Evolutionary conservation across 331 rosid species (phyloP), one percentile per base, ranked within the genome.

Genomic region (Quercus phellos): DNA sequence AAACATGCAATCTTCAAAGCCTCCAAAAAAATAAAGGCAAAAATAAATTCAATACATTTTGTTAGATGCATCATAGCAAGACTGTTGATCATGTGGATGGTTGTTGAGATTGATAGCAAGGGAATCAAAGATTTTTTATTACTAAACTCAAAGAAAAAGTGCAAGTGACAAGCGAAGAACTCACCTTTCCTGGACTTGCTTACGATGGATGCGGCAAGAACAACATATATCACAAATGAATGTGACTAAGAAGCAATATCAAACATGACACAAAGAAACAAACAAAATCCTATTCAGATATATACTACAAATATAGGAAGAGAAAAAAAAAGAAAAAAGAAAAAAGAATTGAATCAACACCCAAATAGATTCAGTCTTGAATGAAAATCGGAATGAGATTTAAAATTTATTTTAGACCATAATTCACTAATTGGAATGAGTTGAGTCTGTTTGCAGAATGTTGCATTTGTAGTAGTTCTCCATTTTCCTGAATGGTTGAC

Each of bases 101-200:
- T 19, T 71, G 1, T n/a, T 26, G 27, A 70, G 54, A 50, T 70
- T 27, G 46, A 70, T 50, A 24, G 5, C 21, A 70, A 16, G n/a
- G 3, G 6, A 46, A 50, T 70, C 7, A 43, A 14, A 17, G 6
- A 9, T 21, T 38, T 46, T 32, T 12, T 35, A 60, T 3, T 9
- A 16, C 27, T 64, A 46, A 29, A 72, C 38, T 26, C 16, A 3
- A 55, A 51, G 14, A 63, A 68, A 46, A 12, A 70, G 7, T 19
- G 5, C 26, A 29, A 46, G 30, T 72, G 58, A 46, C 32, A 16
- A 38, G 67, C 64, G 68, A 18, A 34, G 55, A 81, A 80, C 90
- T 86, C 74, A 94, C 98, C 97, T 90, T 94, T 94, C 27, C 99
- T 97, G 78, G 97, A 90, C 91, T 94, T 94, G 90, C 94, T 79